Base-by-base conservation (phyloP, 768 basidiomycete species). In the Suillus americanus region DNA sequence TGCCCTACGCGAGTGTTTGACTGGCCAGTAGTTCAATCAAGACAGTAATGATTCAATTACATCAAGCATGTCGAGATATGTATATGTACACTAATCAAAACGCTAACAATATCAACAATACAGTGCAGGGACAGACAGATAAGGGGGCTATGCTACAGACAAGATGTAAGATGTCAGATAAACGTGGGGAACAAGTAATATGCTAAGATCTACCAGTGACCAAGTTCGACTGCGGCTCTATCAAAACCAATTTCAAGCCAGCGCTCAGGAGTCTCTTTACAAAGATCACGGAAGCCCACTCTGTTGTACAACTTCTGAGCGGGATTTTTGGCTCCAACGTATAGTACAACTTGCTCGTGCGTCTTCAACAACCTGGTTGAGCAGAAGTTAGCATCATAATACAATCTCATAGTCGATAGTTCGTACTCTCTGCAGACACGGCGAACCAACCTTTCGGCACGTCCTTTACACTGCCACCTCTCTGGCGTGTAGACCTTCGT, bases 401-500 rank as follows among this genome's bases (percentile, higher is more conserved):
- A 20, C n/a, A 20, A 45, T 30, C 65, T 41, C 37, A 30, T 18
- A 62, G 6, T 23, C 37, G 28, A 23, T 28, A 38, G 18, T 6
- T 71, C 83, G 66, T 57, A 84, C 83, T 72, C 75, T 18, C 69
- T 71, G 55, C 82, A 82, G 30, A 86, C 83, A 64, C 74, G 72
- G 30, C 80, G 77, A 18, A 87, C 86, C 43, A 87, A 72, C 53
- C 77, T 77, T 70, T 84, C 83, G 18, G 85, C 86, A 69, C 81
- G 82, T 7, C 86, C 82, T 40, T 71, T 72, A 14, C 80, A 74
- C 63, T 85, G 73, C 78, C 78, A 84, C 30, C 69, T 68, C 0
- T 79, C 77, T 38, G 79, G 78, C 23, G 86, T 87, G 70, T 82
- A 85, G 1, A 86, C 85, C 71, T 87, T 87, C 9, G 85, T 85